Percentiles rank a stretch among this genome's conserved stretches.
Conservation (phyloP, 352 stramenopile genomes). For the Phytophthora sp. region DNA sequence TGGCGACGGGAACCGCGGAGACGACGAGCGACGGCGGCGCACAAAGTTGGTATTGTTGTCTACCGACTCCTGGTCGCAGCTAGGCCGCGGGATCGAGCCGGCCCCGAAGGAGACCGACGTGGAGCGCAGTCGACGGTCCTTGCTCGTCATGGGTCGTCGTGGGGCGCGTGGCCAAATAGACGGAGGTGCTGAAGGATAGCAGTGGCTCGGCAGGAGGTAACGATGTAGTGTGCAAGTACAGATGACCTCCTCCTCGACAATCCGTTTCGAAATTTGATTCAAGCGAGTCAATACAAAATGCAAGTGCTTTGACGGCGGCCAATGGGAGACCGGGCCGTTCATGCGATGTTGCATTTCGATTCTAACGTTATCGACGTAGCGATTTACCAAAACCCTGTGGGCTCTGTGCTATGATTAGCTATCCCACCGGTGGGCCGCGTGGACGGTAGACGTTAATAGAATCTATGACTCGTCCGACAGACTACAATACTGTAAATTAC, state of each 20-base stretch:
- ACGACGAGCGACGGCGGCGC: conserved; percentile 34
- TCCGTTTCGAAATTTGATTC: conserved; percentile 27
- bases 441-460: too few species aligned
- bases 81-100: conserved; percentile 17
- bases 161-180: neutral
- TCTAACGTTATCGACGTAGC: neutral
- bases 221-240: neutral
- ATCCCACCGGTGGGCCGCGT: too few species aligned
- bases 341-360: conserved; percentile 15
- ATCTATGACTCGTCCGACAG: too few species aligned
- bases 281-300: neutral
- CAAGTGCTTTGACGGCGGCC: conserved; percentile 3
- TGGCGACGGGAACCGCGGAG: conserved; percentile 31
- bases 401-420: too few species aligned
- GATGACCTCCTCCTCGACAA: conserved; percentile 8
- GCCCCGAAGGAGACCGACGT: conserved; percentile 30
- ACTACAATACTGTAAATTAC: too few species aligned
- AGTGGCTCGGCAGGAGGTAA: neutral
- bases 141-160: conserved; percentile 26
- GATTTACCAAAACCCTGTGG: too few species aligned
- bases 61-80: conserved; percentile 1
- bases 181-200: neutral
- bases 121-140: conserved; percentile 26
- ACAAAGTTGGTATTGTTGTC: conserved; percentile 11
- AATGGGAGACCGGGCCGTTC: conserved; percentile 6